Conservation (phyloP, 305 asterid genomes). For the Fraxinus nigra region DNA sequence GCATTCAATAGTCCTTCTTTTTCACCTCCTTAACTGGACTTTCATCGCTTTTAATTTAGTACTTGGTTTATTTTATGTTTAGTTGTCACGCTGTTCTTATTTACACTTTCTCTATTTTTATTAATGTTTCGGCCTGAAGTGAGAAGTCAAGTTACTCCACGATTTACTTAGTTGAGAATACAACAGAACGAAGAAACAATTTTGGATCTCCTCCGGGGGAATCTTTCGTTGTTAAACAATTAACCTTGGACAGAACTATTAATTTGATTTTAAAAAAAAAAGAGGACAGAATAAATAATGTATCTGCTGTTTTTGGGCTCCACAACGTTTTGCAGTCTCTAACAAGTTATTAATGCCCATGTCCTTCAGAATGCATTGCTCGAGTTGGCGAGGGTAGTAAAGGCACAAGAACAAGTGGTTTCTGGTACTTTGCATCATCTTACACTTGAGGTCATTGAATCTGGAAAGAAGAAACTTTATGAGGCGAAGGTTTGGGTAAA, state of each 20-base stretch:
- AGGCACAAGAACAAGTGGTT: conserved; percentile 71
- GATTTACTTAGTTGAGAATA: background rate
- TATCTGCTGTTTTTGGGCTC: background rate
- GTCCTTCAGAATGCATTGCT: conserved; percentile 52
- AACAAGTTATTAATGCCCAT: background rate
- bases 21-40: background rate
- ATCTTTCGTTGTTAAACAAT: background rate
- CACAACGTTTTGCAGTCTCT: background rate
- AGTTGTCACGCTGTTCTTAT: background rate
- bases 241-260: background rate
- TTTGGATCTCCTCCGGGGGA: background rate
- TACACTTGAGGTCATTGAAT: background rate
- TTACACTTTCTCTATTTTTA: background rate
- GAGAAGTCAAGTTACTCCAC: background rate
- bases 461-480: conserved; percentile 63
- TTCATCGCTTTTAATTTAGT: background rate
- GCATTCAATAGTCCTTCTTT: background rate
- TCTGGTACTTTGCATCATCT: conserved; percentile 26
- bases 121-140: background rate
- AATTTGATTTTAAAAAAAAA: background rate
- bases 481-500: conserved; percentile 89
- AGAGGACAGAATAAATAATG: background rate
- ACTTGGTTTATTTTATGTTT: background rate
- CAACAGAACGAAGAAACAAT: background rate
- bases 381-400: conserved; percentile 76